Base-by-base conservation (phyloP, 495 filamentous ascomycete genomes). In the Hyaloscypha bicolor region DNA sequence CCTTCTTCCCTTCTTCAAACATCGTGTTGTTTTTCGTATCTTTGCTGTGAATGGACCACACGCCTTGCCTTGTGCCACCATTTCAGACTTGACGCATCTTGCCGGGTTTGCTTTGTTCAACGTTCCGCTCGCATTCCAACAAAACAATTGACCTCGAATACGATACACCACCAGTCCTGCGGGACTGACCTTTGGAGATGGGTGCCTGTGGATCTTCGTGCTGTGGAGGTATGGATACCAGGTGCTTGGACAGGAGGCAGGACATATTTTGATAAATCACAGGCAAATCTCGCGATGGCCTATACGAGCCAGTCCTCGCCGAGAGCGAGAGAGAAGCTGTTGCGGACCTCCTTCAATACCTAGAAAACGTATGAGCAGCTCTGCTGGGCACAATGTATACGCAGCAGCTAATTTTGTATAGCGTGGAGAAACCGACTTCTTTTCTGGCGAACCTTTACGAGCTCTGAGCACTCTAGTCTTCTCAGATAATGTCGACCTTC, bases 271-370 rank as follows among this genome's bases (percentile, higher is more conserved):
- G 64, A 69, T 73, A 39, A 55, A 35, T 62, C 56, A 70, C 71
- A 92, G 93, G 89, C 76, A 93, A 92, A 77, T 89, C 92, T 74
- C 92, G 91, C 79, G 95, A 97, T 83, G 93, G 91, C 73, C 85
- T 94, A 53, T 97, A 99, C 78, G 96, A 99, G 77, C 93, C 93
- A 59, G 93, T 95, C 56, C 83, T 99, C 61, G 94, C 93, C 66
- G 95, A 99, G 75, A 96, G 91, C 78, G 95, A 98, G 80, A 88
- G 95, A 72, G 95, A 97, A 84, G 95, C 95, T 55, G 96, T 99
- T 6, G 94, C 95, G 61, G 95, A 99, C 76, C 83, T 99, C 37
- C 83, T 99, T 25, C 90, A 93, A 71, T 98, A 95, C 76, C 88
- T 99, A 64, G 96, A 98, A 80, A 97, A 97, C 75, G 95, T 97